Percentiles rank a stretch among this genome's conserved stretches.
Evolutionary conservation across 2,329 filamentous ascomycete species (phyloP).

Genomic region (Exophiala mesophila): DNA sequence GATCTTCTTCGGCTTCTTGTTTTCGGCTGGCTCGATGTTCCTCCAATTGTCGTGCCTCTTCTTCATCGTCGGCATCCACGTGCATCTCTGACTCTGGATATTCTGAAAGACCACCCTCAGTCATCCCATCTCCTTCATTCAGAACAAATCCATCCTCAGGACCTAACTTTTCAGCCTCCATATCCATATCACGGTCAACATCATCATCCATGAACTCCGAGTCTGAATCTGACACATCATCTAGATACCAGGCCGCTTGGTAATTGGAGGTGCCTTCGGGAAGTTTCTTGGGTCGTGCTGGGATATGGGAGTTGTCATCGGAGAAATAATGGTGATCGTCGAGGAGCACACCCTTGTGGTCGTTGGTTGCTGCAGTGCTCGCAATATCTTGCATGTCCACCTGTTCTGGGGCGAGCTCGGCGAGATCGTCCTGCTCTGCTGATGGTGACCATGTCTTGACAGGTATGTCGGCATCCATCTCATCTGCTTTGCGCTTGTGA

Average conservation of each 20-base stretch:
- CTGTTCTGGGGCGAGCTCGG: constrained; percentile 81
- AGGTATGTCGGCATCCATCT: constrained; percentile 63
- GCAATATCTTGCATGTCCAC: constrained; percentile 69
- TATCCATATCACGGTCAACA: constrained; percentile 49
- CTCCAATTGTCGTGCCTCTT: constrained; percentile 75
- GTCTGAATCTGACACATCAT: constrained; percentile 73
- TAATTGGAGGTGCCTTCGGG: constrained; percentile 91
- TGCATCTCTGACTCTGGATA: constrained; percentile 95
- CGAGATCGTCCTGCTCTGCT: constrained; percentile 76
- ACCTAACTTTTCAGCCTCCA: constrained; percentile 47
- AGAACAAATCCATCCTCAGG: constrained; percentile 78
- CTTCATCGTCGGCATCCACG: constrained; percentile 69
- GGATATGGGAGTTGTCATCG: constrained; percentile 65
- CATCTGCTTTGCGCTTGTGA: constrained; percentile 50
- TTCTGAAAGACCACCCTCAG: constrained; percentile 76
- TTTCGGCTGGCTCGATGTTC: constrained; percentile 74
- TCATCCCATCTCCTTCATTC: constrained; percentile 52
- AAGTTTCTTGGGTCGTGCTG: constrained; percentile 64
- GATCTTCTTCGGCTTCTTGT: constrained; percentile 79
- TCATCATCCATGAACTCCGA: constrained; percentile 76
- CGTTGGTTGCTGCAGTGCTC: constrained; percentile 47
- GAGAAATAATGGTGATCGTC: constrained; percentile 99
- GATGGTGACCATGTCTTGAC: constrained; percentile 58
- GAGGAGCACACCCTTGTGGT: constrained; percentile 80
- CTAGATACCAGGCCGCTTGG: constrained; percentile 89